Evolutionary conservation across 1,139 yeast species (phyloP).

Genomic region (Yamadazyma taylorii): DNA sequence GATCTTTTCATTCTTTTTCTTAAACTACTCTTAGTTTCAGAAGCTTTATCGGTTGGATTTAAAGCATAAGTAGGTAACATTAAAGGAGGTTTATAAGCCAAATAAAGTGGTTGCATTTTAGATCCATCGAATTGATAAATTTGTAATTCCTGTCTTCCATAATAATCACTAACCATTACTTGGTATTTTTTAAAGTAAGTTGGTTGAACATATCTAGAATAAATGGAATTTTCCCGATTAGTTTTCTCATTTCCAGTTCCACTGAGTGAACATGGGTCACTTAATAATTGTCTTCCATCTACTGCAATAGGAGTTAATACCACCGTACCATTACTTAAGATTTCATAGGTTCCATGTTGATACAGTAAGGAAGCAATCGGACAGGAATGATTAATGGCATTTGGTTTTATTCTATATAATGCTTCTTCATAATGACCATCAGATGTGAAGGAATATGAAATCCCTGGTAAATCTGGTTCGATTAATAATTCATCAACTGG

Average conservation of each 20-base stretch:
- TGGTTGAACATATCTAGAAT: constrained; percentile 69
- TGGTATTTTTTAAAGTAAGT: constrained; percentile 60
- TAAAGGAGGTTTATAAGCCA: constrained; percentile 91
- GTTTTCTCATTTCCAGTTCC: constrained; percentile 21
- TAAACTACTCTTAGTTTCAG: constrained; percentile 39
- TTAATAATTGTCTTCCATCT: constrained; percentile 89
- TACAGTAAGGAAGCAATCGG: constrained; percentile 77
- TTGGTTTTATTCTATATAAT: constrained; percentile 69
- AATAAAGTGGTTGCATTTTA: constrained; percentile 79
- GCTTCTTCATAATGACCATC: constrained; percentile 95
- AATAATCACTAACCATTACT: constrained; percentile 70
- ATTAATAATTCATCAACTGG: constrained; percentile 91
- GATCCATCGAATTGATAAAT: constrained; percentile 82
- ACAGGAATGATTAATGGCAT: constrained; percentile 76
- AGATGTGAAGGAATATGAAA: constrained; percentile 85
- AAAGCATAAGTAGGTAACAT: constrained; percentile 92
- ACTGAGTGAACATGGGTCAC: constrained; percentile 74
- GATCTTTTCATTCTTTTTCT: constrained; percentile 61
- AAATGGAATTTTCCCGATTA: constrained; percentile 43
- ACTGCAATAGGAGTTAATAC: constrained; percentile 71
- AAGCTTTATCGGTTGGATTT: constrained; percentile 69
- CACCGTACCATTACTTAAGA: constrained; percentile 65
- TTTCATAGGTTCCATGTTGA: constrained; percentile 84
- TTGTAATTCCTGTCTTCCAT: constrained; percentile 77
- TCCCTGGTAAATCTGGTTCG: constrained; percentile 95